phyloP scores from a whole-genome alignment of 2,329 filamentous ascomycete genomes.

The Fusarium sp. region DNA sequence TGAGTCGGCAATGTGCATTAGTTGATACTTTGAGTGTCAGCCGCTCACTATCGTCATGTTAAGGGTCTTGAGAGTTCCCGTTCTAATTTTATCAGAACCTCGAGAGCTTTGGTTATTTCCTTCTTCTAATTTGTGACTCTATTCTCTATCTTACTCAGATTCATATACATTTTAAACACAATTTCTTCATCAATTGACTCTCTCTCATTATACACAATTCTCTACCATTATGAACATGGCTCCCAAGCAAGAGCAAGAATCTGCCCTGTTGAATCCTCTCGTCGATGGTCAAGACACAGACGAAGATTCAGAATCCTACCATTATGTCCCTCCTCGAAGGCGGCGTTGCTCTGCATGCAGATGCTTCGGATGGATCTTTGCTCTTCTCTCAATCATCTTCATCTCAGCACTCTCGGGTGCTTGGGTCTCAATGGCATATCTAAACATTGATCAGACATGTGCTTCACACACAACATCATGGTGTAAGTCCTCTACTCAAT shows the following conservation, averaged over 20 bases:
- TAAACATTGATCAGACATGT: constrained; percentile 43
- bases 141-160: not conserved
- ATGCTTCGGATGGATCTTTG: constrained; percentile 24
- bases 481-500: constrained; percentile 48
- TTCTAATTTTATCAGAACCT: constrained; percentile 18
- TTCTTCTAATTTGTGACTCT: not conserved
- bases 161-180: not conserved
- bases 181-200: not conserved
- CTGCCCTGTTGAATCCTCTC: constrained; percentile 29
- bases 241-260: constrained; percentile 42
- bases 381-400: constrained; percentile 16
- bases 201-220: not conserved
- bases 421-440: constrained; percentile 38
- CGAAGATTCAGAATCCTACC: constrained; percentile 35
- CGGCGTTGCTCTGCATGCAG: constrained; percentile 31
- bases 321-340: constrained; percentile 27
- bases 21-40: constrained; percentile 23
- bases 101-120: not conserved
- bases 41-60: constrained; percentile 8
- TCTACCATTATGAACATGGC: constrained; percentile 23
- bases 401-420: constrained; percentile 37
- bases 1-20: constrained; percentile 8
- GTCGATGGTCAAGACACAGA: constrained; percentile 31
- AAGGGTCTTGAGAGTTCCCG: constrained; percentile 14
- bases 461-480: constrained; percentile 52